These are phyloP conservation scores for Barnettozyma siamensis DNA, from an alignment of 805 yeast genomes.

Conservation along the genomic window DNA sequence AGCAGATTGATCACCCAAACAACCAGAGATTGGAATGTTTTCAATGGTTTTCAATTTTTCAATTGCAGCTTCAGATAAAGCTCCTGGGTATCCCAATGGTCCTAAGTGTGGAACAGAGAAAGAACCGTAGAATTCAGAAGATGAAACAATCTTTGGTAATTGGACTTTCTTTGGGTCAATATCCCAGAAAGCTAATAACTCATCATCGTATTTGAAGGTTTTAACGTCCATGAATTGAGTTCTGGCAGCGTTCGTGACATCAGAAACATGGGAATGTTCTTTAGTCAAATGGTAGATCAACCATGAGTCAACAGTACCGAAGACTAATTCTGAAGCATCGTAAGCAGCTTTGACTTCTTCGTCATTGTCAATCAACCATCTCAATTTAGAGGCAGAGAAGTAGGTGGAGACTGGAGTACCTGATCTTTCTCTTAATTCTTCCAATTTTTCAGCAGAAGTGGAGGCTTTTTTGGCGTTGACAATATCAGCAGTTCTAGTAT, in stretches of 20 bases:
- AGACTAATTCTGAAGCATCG: slow-evolving; percentile 77
- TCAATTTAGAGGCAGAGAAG: slow-evolving; percentile 83
- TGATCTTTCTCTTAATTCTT: slow-evolving; percentile 53
- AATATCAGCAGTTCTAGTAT: slow-evolving; percentile 74
- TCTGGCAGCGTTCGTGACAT: slow-evolving; percentile 87
- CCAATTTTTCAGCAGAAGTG: slow-evolving; percentile 49
- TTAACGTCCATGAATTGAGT: slow-evolving; percentile 85
- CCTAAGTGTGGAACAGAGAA: slow-evolving; percentile 57
- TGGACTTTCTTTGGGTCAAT: slow-evolving; percentile 60
- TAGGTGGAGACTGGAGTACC: slow-evolving; percentile 90
- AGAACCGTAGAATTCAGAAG: slow-evolving; percentile 72
- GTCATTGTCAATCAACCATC: slow-evolving; percentile 84
- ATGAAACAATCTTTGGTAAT: slow-evolving; percentile 73
- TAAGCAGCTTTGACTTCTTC: slow-evolving; percentile 60
- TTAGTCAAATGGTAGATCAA: slow-evolving; percentile 75
- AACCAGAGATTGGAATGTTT: slow-evolving; percentile 76
- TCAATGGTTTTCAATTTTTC: slow-evolving; percentile 44
- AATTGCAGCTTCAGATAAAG: slow-evolving; percentile 46
- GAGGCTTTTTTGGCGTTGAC: slow-evolving; percentile 56
- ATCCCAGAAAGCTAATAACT: slow-evolving; percentile 71
- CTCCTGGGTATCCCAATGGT: slow-evolving; percentile 44
- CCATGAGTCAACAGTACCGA: slow-evolving; percentile 96
- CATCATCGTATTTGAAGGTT: slow-evolving; percentile 68
- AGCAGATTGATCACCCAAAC: slow-evolving; percentile 92
- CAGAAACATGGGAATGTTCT: slow-evolving; percentile 68